Evolutionary conservation across 2,329 filamentous ascomycete genomes (phyloP).

Genomic region (Ceratocystis diversiconidia): DNA sequence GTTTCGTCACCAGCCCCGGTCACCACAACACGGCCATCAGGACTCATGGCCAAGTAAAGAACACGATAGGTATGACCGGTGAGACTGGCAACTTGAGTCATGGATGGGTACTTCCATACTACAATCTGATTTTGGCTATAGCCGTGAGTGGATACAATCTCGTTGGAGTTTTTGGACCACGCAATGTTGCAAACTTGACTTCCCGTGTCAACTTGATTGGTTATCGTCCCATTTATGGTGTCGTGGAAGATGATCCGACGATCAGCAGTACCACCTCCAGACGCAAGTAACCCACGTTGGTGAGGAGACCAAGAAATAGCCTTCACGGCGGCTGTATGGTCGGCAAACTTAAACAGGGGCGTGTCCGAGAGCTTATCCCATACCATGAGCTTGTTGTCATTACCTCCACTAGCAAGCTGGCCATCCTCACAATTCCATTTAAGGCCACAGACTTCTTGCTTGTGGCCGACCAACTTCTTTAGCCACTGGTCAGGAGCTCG

Average conservation of each 20-base stretch:
- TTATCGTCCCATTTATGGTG: constrained; percentile 63
- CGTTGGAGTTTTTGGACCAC: constrained; percentile 95
- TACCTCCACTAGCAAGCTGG: constrained; percentile 86
- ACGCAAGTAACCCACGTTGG: constrained; percentile 84
- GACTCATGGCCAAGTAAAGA: constrained; percentile 92
- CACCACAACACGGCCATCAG: constrained; percentile 83
- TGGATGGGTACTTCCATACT: constrained; percentile 97
- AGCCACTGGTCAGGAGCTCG: constrained; percentile 83
- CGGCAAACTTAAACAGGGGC: constrained; percentile 83
- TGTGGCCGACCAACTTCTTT: constrained; percentile 77
- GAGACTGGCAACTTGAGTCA: constrained; percentile 90
- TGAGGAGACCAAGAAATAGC: constrained; percentile 97
- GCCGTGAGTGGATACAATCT: constrained; percentile 92
- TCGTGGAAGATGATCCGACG: constrained; percentile 97
- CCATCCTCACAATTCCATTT: constrained; percentile 96
- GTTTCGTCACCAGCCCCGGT: constrained; percentile 96
- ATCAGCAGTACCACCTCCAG: constrained; percentile 89
- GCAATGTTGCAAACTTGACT: constrained; percentile 98
- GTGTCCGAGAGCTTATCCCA: constrained; percentile 95
- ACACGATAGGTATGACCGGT: constrained; percentile 96
- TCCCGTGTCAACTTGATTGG: constrained; percentile 87
- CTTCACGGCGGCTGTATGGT: constrained; percentile 92
- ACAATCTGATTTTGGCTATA: constrained; percentile 98
- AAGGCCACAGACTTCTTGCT: constrained; percentile 92
- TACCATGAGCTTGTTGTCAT: constrained; percentile 97